Base-by-base conservation (phyloP, 495 filamentous ascomycete species). In the Aspergillus panamensis region DNA sequence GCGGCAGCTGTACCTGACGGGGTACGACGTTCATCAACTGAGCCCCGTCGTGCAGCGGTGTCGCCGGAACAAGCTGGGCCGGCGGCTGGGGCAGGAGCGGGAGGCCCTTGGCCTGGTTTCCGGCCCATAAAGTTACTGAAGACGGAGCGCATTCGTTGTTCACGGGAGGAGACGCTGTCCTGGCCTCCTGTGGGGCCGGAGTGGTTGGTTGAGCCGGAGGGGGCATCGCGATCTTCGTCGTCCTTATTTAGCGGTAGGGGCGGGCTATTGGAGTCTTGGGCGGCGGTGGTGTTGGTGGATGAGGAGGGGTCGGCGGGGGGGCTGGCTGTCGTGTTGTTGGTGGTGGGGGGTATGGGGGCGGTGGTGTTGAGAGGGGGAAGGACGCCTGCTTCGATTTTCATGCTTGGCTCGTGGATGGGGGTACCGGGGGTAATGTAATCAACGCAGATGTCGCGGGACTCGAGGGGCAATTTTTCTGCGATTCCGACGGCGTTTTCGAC, bases 401-500 rank as follows among this genome's bases (percentile, higher is more conserved):
- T 97, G 61, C 87, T 78, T 21, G 83, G 79, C 7, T 82, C 77
- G 58, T 84, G 75, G 55, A 96, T 77, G 29, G 74, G 61, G 47
- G 81, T 75, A 48, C 91, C 90, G 0, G 94, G 93, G 37, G 82
- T 71, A 52, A 91, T 86, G 64, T 96, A 97, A 59, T 87, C 83
- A 55, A 98, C 88, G 48, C 83, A 84, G 14, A 98, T 88, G 63
- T 97, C 95, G 61, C 94, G 84, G 60, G 90, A 92, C 73, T 98
- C 94, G 10, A 96, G 73, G 0, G 95, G 94, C 48, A 97, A 76
- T 69, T 97, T 93, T 61, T 83, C 81, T 3, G 89, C 84, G 58
- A 98, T 92, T 51, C 85, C 88, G 29, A 97, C 81, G 7, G 93
- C 90, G 43, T 97, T 82, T 72, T 97, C 92, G 33, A 97, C 84